Evolutionary conservation across 2,329 filamentous ascomycete species (phyloP).

Genomic region (Colletotrichum sansevieriae): DNA sequence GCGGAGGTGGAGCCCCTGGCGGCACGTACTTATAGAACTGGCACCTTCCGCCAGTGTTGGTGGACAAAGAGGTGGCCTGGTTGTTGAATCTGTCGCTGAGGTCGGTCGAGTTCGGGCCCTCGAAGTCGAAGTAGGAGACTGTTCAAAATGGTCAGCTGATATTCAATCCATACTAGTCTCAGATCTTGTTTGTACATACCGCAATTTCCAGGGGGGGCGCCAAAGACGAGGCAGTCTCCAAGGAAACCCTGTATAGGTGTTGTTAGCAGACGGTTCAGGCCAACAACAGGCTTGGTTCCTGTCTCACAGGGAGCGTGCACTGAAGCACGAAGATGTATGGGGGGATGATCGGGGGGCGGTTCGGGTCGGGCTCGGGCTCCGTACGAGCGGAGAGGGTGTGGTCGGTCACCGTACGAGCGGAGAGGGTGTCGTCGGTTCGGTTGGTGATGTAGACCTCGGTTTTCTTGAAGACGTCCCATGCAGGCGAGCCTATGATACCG

Average conservation of each 20-base stretch:
- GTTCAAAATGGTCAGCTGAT: too few relatives aligned
- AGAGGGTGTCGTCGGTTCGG: not conserved
- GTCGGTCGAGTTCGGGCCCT: conserved; percentile 15
- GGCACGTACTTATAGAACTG: conserved; percentile 32
- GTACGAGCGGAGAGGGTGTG: not conserved
- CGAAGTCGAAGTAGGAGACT: conserved; percentile 35
- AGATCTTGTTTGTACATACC: not conserved
- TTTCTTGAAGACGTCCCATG: conserved; percentile 13
- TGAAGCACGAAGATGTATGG: conserved; percentile 27
- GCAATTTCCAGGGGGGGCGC: conserved; percentile 21
- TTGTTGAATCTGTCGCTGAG: conserved; percentile 29
- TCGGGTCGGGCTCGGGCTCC: conserved; percentile 27
- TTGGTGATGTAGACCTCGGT: conserved; percentile 1
- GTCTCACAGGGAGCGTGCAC: conserved; percentile 21
- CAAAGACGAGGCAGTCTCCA: conserved; percentile 33
- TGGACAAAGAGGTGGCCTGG: conserved; percentile 29
- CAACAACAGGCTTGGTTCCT: not conserved
- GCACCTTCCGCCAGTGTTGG: conserved; percentile 36
- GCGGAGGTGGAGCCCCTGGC: not conserved
- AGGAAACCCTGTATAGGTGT: conserved; percentile 24
- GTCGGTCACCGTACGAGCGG: not conserved
- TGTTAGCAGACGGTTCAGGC: not conserved
- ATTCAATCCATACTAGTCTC: not conserved
- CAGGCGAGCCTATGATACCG: conserved; percentile 25
- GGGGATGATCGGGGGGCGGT: conserved; percentile 29